Conservation (phyloP, 441 rosid genomes). For the Melastoma candidum region DNA sequence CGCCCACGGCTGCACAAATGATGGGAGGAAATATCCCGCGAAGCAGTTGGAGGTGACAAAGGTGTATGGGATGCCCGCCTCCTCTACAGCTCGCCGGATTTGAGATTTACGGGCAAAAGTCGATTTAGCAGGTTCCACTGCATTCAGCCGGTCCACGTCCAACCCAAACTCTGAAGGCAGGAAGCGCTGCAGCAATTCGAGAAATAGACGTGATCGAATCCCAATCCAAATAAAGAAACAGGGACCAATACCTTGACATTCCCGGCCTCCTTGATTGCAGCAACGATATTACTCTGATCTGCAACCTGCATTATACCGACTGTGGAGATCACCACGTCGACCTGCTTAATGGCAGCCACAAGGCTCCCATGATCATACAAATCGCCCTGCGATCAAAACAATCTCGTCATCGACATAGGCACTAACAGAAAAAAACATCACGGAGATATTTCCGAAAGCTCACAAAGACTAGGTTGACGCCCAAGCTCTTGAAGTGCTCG, state of each 20-base stretch:
- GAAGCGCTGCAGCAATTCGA: constrained; percentile 7
- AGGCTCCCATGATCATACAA: constrained; percentile 6
- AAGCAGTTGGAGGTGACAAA: constrained; percentile 10
- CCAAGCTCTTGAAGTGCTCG: constrained; percentile 34
- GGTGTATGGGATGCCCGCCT: constrained; percentile 13
- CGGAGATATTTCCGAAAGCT: background rate
- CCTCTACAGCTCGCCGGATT: constrained; percentile 12
- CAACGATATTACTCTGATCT: background rate
- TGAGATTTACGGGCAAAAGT: constrained; percentile 3
- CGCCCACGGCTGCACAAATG: constrained; percentile 6
- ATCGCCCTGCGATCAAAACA: background rate
- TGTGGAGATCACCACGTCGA: constrained; percentile 4
- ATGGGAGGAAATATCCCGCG: constrained; percentile 10
- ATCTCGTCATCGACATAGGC: too few species aligned
- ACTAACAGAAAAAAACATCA: too few species aligned
- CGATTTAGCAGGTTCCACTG: constrained; percentile 7
- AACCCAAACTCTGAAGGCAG: constrained; percentile 12
- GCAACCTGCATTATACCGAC: background rate
- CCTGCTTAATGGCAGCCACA: background rate
- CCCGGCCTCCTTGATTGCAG: constrained; percentile 5
- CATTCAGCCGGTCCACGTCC: constrained; percentile 13
- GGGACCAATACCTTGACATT: background rate
- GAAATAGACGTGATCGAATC: background rate
- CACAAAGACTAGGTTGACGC: constrained; percentile 36
- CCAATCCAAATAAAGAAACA: background rate